Conservation (phyloP, 108 stramenopile genomes). For the Mediolabrus comicus region DNA sequence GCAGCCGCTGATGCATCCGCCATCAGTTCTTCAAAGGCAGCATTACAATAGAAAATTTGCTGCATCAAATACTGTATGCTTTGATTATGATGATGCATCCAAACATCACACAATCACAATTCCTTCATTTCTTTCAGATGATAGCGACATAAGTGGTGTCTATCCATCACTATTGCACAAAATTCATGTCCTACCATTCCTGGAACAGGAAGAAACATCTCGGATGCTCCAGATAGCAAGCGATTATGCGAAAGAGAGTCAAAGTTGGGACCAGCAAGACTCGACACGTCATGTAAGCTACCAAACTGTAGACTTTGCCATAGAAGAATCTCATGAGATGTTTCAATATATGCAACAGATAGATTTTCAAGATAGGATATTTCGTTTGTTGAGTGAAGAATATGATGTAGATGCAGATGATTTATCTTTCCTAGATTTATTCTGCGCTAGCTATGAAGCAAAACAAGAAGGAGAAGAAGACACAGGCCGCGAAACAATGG, state of each 20-base stretch:
- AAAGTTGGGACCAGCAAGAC: slow-evolving; percentile 63
- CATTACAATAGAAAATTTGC: not conserved
- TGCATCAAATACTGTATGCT: not conserved
- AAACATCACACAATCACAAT: slow-evolving; percentile 28
- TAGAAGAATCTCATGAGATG: slow-evolving; percentile 60
- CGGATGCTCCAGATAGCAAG: slow-evolving; percentile 46
- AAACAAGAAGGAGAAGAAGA: not conserved
- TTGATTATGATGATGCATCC: slow-evolving; percentile 8
- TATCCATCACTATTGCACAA: slow-evolving; percentile 68
- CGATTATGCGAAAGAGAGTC: slow-evolving; percentile 45
- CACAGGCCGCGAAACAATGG: slow-evolving; percentile 54
- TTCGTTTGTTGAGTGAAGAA: slow-evolving; percentile 34
- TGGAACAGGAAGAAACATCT: slow-evolving; percentile 50
- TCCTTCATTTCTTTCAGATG: slow-evolving; percentile 29
- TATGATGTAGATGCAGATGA: slow-evolving; percentile 57
- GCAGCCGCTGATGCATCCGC: not conserved
- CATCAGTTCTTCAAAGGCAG: not conserved
- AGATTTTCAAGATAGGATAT: slow-evolving; percentile 52
- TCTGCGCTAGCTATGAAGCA: slow-evolving; percentile 72
- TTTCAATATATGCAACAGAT: slow-evolving; percentile 48
- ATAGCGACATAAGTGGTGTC: slow-evolving; percentile 5
- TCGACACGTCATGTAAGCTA: slow-evolving; percentile 61
- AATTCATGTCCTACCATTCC: slow-evolving; percentile 54
- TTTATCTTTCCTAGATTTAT: slow-evolving; percentile 67
- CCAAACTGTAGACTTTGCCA: slow-evolving; percentile 70